These are phyloP conservation scores for Aspergillus sclerotioniger DNA, from an alignment of 495 filamentous ascomycete genomes.

Conservation along the genomic window DNA sequence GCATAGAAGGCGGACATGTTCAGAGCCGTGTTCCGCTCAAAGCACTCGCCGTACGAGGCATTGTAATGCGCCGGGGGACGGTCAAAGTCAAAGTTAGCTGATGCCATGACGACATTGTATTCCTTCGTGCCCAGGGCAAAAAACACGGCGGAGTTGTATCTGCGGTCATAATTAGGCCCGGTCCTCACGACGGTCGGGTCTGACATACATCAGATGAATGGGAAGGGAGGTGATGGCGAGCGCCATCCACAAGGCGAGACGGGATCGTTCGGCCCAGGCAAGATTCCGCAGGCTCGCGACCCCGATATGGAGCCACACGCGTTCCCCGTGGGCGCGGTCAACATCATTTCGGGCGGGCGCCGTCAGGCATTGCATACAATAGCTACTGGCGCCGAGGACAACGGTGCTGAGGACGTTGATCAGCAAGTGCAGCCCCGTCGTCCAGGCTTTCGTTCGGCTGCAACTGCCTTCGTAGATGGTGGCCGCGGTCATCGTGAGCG, in stretches of 20 bases:
- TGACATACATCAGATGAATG: conserved; percentile 13
- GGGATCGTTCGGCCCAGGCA: not conserved
- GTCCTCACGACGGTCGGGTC: not conserved
- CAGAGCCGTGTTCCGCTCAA: not conserved
- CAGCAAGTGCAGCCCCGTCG: conserved; percentile 12
- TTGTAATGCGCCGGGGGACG: not conserved
- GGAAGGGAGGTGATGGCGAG: conserved; percentile 7
- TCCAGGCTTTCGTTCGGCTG: conserved; percentile 2
- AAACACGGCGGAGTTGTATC: conserved; percentile 14
- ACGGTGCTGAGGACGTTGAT: conserved; percentile 13
- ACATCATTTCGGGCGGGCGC: conserved; percentile 10
- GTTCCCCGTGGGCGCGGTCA: conserved; percentile 7
- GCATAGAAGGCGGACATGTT: not conserved
- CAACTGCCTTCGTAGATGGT: conserved; percentile 8
- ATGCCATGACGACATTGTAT: not conserved
- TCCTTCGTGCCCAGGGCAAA: conserved; percentile 2
- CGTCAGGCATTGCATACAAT: conserved; percentile 15
- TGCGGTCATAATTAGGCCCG: not conserved
- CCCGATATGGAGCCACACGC: conserved; percentile 9
- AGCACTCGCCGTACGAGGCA: not conserved
- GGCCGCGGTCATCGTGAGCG: not conserved
- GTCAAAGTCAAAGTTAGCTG: not conserved
- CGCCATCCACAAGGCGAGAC: not conserved
- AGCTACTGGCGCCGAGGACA: conserved; percentile 14
- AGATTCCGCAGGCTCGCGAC: conserved; percentile 1